Evolutionary conservation across 2,329 filamentous ascomycete species (phyloP).

Genomic region (Epichloe hybrida): DNA sequence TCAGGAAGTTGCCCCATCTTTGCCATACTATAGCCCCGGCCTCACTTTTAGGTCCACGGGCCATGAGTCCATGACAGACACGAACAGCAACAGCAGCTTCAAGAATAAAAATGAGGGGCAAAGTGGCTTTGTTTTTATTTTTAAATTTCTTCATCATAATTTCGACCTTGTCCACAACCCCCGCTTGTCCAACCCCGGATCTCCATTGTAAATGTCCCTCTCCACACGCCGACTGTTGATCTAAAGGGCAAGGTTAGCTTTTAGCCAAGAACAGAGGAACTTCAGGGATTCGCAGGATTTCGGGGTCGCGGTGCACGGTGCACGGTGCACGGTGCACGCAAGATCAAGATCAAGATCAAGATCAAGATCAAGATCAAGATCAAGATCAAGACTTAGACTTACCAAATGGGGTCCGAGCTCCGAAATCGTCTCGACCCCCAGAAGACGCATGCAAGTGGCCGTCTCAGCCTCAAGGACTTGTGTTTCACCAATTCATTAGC

Average conservation of each 20-base stretch:
- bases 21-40: no score
- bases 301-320: no score
- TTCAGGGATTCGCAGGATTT: no score
- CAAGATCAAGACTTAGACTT: slow-evolving; percentile 24
- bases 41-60: no score
- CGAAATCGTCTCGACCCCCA: slow-evolving; percentile 62
- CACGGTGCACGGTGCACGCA: neutral
- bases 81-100: no score
- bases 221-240: slow-evolving; percentile 74
- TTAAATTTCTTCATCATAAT: slow-evolving; percentile 24
- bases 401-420: slow-evolving; percentile 65
- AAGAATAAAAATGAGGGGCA: no score
- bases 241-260: slow-evolving; percentile 25
- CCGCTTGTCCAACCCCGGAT: slow-evolving; percentile 45
- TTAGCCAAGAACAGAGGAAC: no score
- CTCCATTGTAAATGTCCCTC: slow-evolving; percentile 75
- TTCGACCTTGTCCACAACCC: slow-evolving; percentile 40
- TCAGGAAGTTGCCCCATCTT: no score
- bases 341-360: no score
- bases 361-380: no score
- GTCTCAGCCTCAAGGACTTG: slow-evolving; percentile 44
- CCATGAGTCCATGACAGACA: no score
- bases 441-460: slow-evolving; percentile 43
- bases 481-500: neutral
- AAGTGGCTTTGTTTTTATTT: no score